A percentile compares a stretch with the other conserved stretches of the same genome.
Evolutionary conservation across 2,329 filamentous ascomycete species (phyloP).

Genomic region (Diplodia intermedia): DNA sequence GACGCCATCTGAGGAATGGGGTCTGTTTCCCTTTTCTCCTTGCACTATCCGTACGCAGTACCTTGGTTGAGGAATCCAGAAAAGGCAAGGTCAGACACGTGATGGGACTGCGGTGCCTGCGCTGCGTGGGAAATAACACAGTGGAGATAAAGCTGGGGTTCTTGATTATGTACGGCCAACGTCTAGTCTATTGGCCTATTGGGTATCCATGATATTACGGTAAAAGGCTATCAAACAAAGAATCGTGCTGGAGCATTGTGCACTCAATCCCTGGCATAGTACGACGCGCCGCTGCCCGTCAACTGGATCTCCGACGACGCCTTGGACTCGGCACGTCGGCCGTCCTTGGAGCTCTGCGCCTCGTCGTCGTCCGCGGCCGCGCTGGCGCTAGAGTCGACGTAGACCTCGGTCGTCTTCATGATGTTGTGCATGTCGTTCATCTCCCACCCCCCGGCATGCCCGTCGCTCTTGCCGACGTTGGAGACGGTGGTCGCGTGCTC

Average conservation of each 20-base stretch:
- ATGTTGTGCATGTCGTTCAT: slow-evolving; percentile 11
- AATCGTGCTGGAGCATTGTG: no score
- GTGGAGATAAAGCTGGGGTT: neutral
- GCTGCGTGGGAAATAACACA: neutral
- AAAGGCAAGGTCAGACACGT: neutral
- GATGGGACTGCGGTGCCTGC: neutral
- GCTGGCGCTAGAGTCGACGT: neutral
- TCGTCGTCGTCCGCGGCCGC: neutral
- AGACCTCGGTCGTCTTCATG: slow-evolving; percentile 22
- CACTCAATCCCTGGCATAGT: neutral
- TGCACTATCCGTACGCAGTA: no score
- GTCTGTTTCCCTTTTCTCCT: no score
- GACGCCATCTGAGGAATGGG: neutral
- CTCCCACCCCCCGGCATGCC: neutral
- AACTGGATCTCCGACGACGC: slow-evolving; percentile 1
- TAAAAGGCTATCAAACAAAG: neutral
- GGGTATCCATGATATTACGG: neutral
- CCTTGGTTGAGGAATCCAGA: neutral
- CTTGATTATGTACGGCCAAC: neutral
- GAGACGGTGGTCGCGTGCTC: slow-evolving; percentile 8
- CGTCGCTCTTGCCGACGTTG: neutral
- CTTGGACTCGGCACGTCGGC: neutral
- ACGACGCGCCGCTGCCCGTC: neutral
- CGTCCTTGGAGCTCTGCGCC: neutral
- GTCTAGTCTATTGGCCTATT: neutral